A percentile compares a stretch with the other conserved stretches of the same genome.
These are phyloP conservation scores for Claviceps digitariae DNA, from an alignment of 2,329 filamentous ascomycete species.

Conservation along the genomic window DNA sequence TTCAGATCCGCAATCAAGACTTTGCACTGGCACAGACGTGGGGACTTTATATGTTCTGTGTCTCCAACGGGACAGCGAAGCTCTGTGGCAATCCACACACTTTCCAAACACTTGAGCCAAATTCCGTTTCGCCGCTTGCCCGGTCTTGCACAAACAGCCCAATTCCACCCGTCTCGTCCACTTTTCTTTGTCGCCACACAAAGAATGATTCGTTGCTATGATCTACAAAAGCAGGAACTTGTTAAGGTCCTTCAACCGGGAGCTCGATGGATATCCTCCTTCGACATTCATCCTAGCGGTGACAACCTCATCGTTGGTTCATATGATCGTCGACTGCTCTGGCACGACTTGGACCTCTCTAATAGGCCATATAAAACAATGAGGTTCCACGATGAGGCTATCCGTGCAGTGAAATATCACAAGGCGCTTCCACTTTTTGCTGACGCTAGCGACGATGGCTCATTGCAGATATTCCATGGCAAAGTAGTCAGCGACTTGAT, in stretches of 20 bases:
- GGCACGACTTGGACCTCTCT: conserved; percentile 93
- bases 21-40: conserved; percentile 84
- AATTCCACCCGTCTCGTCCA: conserved; percentile 87
- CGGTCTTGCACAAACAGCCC: conserved; percentile 69
- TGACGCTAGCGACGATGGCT: conserved; percentile 89
- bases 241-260: conserved; percentile 89
- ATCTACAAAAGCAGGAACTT: conserved; percentile 80
- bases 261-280: conserved; percentile 82
- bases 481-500: conserved; percentile 90
- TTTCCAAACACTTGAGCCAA: conserved; percentile 90
- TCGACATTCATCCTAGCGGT: conserved; percentile 84
- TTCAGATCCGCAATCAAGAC: conserved; percentile 73
- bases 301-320: conserved; percentile 91
- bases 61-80: conserved; percentile 65
- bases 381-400: conserved; percentile 85
- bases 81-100: conserved; percentile 85
- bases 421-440: conserved; percentile 75
- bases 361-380: conserved; percentile 90
- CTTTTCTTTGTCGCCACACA: conserved; percentile 95
- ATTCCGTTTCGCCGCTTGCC: conserved; percentile 73
- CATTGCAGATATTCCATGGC: conserved; percentile 90
- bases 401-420: conserved; percentile 81
- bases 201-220: conserved; percentile 84
- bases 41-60: conserved; percentile 88
- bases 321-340: conserved; percentile 85